Evolutionary conservation across 2,329 filamentous ascomycete species (phyloP).

Genomic region (Colletotrichum kahawae): DNA sequence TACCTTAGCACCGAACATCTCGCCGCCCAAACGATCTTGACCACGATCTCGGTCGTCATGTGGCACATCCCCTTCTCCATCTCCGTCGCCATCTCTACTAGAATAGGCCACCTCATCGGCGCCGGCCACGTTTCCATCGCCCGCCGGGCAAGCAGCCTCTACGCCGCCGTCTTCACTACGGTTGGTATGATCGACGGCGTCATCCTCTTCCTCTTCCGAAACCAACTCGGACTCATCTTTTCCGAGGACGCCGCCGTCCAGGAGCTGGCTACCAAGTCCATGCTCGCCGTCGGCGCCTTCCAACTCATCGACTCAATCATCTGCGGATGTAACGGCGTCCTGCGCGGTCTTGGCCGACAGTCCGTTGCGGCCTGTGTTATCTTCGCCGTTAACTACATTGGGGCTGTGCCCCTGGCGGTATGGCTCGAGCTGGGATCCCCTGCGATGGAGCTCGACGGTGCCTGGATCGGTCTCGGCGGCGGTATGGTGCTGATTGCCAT

Average conservation of each 20-base stretch:
- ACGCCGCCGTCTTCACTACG: conserved; percentile 34
- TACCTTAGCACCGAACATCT: conserved; percentile 48
- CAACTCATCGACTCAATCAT: conserved; percentile 40
- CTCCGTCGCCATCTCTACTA: conserved; percentile 45
- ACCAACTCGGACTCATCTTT: conserved; percentile 34
- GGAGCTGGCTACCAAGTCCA: conserved; percentile 32
- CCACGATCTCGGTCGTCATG: conserved; percentile 42
- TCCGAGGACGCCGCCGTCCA: conserved; percentile 34
- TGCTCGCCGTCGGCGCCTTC: conserved; percentile 36
- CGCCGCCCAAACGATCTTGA: conserved; percentile 46
- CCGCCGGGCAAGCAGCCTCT: conserved; percentile 34
- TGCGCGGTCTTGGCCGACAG: conserved; percentile 44
- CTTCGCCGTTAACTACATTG: conserved; percentile 40
- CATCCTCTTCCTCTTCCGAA: conserved; percentile 33
- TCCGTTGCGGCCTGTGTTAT: conserved; percentile 40
- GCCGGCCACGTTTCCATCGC: conserved; percentile 36
- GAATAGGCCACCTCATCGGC: conserved; percentile 47
- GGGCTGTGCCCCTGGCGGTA: conserved; percentile 40
- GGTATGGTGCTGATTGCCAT: conserved; percentile 36
- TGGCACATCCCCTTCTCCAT: conserved; percentile 50
- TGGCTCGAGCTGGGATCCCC: conserved; percentile 41
- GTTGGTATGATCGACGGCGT: conserved; percentile 39
- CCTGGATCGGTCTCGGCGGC: conserved; percentile 38
- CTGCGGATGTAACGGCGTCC: conserved; percentile 40
- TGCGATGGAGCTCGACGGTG: conserved; percentile 34